Conservation (phyloP, 306 rosid species). For the Cucurbita moschata region DNA sequence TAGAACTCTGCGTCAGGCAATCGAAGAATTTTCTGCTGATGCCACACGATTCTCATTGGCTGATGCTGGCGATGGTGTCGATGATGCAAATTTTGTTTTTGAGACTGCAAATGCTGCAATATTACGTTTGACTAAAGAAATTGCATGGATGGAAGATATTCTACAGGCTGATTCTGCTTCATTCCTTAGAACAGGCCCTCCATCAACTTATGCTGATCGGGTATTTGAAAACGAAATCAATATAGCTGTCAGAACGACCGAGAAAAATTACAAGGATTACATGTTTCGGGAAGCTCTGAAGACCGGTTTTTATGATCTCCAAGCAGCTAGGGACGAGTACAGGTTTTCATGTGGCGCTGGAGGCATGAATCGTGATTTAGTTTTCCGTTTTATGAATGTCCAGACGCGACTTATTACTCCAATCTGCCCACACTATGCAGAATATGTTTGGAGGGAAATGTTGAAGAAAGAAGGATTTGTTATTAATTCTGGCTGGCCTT, state of each 20-base stretch:
- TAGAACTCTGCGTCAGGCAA: slow-evolving; percentile 67
- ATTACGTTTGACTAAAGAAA: slow-evolving; percentile 65
- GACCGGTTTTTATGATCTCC: slow-evolving; percentile 85
- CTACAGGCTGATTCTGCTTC: slow-evolving; percentile 51
- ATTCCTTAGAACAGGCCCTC: slow-evolving; percentile 60
- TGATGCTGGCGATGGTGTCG: slow-evolving; percentile 93
- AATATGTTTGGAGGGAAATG: slow-evolving; percentile 68
- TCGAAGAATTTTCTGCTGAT: slow-evolving; percentile 88
- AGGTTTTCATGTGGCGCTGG: slow-evolving; percentile 68
- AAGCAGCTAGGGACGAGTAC: slow-evolving; percentile 81
- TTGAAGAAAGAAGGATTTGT: slow-evolving; percentile 76
- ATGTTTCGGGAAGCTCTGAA: slow-evolving; percentile 86
- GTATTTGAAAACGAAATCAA: slow-evolving; percentile 77
- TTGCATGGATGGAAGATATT: slow-evolving; percentile 73
- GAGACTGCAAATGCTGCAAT: slow-evolving; percentile 91
- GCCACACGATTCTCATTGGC: slow-evolving; percentile 88
- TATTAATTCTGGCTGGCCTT: slow-evolving; percentile 79
- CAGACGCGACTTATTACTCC: slow-evolving; percentile 85
- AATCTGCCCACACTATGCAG: slow-evolving; percentile 87
- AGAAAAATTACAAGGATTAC: slow-evolving; percentile 54
- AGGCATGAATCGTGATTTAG: slow-evolving; percentile 58
- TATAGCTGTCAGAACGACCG: slow-evolving; percentile 59
- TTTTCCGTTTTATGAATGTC: slow-evolving; percentile 75
- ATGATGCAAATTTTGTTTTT: slow-evolving; percentile 85
- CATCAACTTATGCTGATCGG: slow-evolving; percentile 64